Base-by-base conservation (phyloP, 179 eudicot species). In the Amaranthus tricolor region DNA sequence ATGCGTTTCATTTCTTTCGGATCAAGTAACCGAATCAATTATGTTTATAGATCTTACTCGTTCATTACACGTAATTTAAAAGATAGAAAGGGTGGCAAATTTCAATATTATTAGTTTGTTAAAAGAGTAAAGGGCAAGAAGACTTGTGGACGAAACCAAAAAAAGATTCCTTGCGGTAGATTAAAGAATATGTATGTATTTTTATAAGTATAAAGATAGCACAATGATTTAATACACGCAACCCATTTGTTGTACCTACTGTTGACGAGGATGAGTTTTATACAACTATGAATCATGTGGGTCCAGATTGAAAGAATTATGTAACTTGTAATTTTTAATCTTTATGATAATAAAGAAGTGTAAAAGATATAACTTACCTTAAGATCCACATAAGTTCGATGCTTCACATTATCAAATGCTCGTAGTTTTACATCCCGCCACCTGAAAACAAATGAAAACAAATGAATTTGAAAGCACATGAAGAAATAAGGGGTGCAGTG, bases 301-400 rank as follows among this genome's bases (percentile, higher is more conserved):
- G 72, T 58, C 72, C 77, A 55, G 31, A 64, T 11, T 55, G 7
- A 52, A 75, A 55, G 66, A 16, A 53, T 72, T 60, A 54, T 57
- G 61, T 64, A 66, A 31, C 58, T 47, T 16, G 10, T 43, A 15
- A 20, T 49, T 52, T 57, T 54, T 2, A 31, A 31, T 31, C 40
- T 31, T 31, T 31, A 45, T 16, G 67, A 76, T 31, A 31, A 2
- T 24, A 16, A 43, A 43, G 10, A 55, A 68, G 47, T 8, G 40
- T 31, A 31, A 31, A 31, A 1, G 9, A 50, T 8, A 66, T 65
- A 53, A 77, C n/a, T 71, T 78, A 94, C 99, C 91, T 95, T 95
- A 80, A 95, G 81, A 85, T 95, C 99, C 48, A 95, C 99, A 53
- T 95, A 95, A 53, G 99, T 95, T 57, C 99, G 89, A 81, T 95